Evolutionary conservation across 768 basidiomycete species (phyloP).

Genomic region (Gyrodon lividus): DNA sequence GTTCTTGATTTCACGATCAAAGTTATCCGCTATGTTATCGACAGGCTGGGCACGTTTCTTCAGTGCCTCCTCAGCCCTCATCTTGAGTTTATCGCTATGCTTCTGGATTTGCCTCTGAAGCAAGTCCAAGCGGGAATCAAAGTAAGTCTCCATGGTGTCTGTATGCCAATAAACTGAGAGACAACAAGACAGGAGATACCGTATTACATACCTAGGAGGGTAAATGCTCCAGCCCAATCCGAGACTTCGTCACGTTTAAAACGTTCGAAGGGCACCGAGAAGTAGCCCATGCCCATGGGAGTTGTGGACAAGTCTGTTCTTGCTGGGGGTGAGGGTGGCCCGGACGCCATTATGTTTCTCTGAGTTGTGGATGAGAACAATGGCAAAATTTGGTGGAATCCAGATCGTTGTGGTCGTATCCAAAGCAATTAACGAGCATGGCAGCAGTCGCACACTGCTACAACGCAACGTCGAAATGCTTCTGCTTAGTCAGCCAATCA

Average conservation of each 20-base stretch:
- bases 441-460: not conserved
- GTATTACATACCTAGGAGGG: constrained; percentile 66
- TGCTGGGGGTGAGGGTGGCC: constrained; percentile 39
- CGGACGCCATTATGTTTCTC: constrained; percentile 32
- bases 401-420: constrained; percentile 8
- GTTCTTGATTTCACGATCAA: constrained; percentile 83
- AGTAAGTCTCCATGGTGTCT: constrained; percentile 96
- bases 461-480: too few species aligned
- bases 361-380: constrained; percentile 14
- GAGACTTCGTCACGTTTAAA: constrained; percentile 72
- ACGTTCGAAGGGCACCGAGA: constrained; percentile 70
- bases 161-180: not conserved
- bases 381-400: constrained; percentile 1
- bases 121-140: constrained; percentile 85
- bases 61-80: constrained; percentile 77
- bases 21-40: constrained; percentile 68
- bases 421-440: constrained; percentile 5
- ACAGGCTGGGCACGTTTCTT: constrained; percentile 58
- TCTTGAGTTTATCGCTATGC: constrained; percentile 80
- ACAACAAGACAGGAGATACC: not conserved
- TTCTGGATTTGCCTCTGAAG: constrained; percentile 83
- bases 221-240: constrained; percentile 81
- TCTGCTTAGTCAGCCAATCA: constrained; percentile 24
- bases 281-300: constrained; percentile 44
- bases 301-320: constrained; percentile 29